phyloP scores from a whole-genome alignment of 257 asterid genomes.

The Plantago ovata region DNA sequence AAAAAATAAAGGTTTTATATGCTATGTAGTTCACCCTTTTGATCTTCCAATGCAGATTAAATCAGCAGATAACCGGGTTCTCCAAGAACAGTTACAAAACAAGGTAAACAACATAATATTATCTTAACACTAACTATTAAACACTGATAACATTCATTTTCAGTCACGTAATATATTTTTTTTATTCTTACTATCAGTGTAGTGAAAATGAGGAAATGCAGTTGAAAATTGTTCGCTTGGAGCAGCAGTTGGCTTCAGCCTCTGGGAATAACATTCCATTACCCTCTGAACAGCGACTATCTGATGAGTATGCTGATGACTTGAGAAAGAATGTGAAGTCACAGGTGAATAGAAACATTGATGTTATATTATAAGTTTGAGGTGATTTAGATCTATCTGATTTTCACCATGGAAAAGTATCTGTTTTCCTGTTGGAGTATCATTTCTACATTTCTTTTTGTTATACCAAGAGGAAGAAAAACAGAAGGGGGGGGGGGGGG shows the following conservation, averaged over 20 bases:
- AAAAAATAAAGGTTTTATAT: conserved; percentile 14
- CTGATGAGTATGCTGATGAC: conserved; percentile 59
- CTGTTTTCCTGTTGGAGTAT: not conserved
- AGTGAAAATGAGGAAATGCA: conserved; percentile 68
- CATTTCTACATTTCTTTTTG: too few species aligned
- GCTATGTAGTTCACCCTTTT: conserved; percentile 26
- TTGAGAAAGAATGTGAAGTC: conserved; percentile 63
- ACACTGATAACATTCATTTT: too few species aligned
- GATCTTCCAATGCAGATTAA: conserved; percentile 60
- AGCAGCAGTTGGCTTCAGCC: conserved; percentile 62
- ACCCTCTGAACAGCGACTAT: conserved; percentile 37
- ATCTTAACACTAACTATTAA: not conserved
- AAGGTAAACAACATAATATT: conserved; percentile 43
- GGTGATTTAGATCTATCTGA: not conserved
- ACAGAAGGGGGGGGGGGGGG: too few species aligned
- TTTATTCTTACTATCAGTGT: conserved; percentile 44
- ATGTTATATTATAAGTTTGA: not conserved
- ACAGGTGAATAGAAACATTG: conserved; percentile 69
- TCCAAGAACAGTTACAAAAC: conserved; percentile 88
- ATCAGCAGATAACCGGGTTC: conserved; percentile 91
- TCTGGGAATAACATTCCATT: conserved; percentile 31
- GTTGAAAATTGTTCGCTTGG: conserved; percentile 53
- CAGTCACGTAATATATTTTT: conserved; percentile 14
- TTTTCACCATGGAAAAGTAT: not conserved
- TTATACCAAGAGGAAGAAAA: too few species aligned